phyloP scores from a whole-genome alignment of 176 grass and related monocot genomes.

The Olyra latifolia region DNA sequence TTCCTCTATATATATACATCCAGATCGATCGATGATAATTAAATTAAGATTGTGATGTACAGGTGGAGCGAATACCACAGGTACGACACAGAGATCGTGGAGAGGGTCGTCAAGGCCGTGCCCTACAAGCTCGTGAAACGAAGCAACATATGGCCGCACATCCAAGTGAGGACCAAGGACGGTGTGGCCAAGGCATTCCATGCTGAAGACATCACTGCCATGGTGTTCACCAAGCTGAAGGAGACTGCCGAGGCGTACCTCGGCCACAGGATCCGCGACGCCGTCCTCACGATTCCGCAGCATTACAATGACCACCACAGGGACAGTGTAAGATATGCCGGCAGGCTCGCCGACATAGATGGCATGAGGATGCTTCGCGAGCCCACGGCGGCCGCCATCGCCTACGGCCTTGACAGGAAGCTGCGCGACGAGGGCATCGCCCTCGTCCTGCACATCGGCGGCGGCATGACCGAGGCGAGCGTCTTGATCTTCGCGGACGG shows the following conservation, averaged over 20 bases:
- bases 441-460: slow-evolving; percentile 22
- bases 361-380: not conserved
- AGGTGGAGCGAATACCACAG: too few relatives aligned
- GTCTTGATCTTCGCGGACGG: not conserved
- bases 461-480: not conserved
- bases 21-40: too few relatives aligned
- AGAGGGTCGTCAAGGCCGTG: not conserved
- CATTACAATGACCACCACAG: not conserved
- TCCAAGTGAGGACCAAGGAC: not conserved
- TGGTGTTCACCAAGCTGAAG: not conserved
- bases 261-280: not conserved
- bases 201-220: not conserved
- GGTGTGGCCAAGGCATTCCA: not conserved
- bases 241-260: not conserved
- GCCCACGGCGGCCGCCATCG: not conserved
- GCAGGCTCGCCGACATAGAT: not conserved
- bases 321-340: not conserved
- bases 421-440: not conserved
- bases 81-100: not conserved
- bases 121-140: not conserved
- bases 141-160: too few relatives aligned
- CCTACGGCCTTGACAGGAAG: not conserved
- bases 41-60: too few relatives aligned
- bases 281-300: not conserved
- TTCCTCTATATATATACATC: too few relatives aligned